These are phyloP conservation scores for Obba rivulosa DNA, from an alignment of 768 basidiomycete species.

Conservation along the genomic window DNA sequence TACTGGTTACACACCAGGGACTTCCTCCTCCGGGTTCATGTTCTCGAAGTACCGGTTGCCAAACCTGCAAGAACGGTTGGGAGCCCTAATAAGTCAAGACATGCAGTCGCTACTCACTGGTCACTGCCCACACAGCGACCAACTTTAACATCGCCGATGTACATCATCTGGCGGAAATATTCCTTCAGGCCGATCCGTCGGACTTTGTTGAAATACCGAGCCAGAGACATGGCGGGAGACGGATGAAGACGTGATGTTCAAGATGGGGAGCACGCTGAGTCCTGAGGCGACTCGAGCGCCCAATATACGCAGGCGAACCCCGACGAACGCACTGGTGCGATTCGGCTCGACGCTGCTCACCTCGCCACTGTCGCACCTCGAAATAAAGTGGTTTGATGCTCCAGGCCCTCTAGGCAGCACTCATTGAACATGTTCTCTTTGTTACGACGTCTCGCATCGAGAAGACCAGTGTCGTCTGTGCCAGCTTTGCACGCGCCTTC, in stretches of 20 bases:
- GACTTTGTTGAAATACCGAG: constrained; percentile 71
- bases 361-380: too few species aligned
- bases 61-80: constrained; percentile 46
- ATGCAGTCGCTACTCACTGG: constrained; percentile 52
- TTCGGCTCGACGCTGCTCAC: too few species aligned
- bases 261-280: not conserved
- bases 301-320: too few species aligned
- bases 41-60: constrained; percentile 97
- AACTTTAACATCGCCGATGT: constrained; percentile 91
- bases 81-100: not conserved
- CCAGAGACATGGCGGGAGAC: constrained; percentile 59
- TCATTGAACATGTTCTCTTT: too few species aligned
- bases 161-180: constrained; percentile 90
- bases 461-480: too few species aligned
- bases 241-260: not conserved
- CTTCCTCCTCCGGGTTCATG: constrained; percentile 76
- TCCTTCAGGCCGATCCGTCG: constrained; percentile 72
- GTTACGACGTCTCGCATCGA: too few species aligned
- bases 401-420: too few species aligned
- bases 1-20: constrained; percentile 59
- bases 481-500: too few species aligned
- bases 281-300: too few species aligned
- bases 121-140: constrained; percentile 74
- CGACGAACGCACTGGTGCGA: too few species aligned
- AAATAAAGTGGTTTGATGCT: too few species aligned